Evolutionary conservation across 2,329 filamentous ascomycete genomes (phyloP).

Genomic region (Fusarium miscanthi): DNA sequence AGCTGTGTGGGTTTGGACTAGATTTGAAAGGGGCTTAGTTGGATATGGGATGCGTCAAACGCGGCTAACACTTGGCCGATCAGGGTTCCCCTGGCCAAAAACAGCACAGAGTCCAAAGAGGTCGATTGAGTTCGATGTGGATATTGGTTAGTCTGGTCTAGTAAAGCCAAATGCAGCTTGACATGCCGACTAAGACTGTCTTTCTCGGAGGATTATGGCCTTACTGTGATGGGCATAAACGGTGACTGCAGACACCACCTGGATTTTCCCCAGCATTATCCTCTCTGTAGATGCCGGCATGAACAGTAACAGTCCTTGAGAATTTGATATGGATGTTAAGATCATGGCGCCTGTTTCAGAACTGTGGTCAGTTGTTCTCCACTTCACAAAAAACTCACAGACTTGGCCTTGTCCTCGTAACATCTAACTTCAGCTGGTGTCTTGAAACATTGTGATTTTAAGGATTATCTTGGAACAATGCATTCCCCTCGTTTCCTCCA

Average conservation of each 20-base stretch:
- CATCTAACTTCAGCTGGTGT: no score
- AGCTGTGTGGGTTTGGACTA: neutral
- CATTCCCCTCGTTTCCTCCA: rapidly evolving
- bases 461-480: neutral
- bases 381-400: neutral
- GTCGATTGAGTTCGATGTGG: neutral
- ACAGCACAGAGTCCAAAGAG: neutral
- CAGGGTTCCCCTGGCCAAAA: neutral
- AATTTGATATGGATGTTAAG: rapidly evolving
- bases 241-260: neutral
- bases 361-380: neutral
- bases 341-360: rapidly evolving
- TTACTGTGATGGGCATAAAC: neutral
- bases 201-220: rapidly evolving
- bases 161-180: neutral
- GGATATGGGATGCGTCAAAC: neutral
- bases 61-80: neutral
- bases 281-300: neutral
- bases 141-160: neutral
- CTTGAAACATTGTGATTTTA: no score
- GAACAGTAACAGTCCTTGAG: rapidly evolving
- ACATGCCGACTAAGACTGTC: no score
- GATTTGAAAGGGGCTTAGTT: neutral
- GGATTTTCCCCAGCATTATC: rapidly evolving
- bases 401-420: rapidly evolving